phyloP scores from a whole-genome alignment of 768 basidiomycete genomes.

The Daedalea quercina region DNA sequence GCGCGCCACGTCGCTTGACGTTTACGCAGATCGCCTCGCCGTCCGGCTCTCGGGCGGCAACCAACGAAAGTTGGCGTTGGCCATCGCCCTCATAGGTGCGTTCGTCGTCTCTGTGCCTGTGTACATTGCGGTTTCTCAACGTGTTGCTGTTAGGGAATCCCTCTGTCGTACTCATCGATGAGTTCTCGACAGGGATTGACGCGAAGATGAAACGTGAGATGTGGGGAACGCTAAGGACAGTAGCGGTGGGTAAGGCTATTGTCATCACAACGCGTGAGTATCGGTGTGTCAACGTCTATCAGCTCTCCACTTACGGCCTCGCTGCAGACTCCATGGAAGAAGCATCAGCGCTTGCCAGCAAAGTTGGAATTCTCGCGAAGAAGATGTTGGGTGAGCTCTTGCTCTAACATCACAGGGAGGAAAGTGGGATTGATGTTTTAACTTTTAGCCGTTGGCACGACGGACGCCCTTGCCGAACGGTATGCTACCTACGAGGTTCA shows the following conservation, averaged over 20 bases:
- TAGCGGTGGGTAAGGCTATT: conserved; percentile 62
- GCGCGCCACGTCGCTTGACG: conserved; percentile 46
- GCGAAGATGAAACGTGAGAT: conserved; percentile 81
- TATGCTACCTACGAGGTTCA: conserved; percentile 76
- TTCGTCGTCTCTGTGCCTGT: background rate
- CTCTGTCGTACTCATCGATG: conserved; percentile 72
- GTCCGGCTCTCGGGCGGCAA: conserved; percentile 76
- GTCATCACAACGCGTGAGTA: conserved; percentile 64
- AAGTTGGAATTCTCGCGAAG: conserved; percentile 71
- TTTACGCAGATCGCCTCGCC: conserved; percentile 65
- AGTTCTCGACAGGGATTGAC: conserved; percentile 80
- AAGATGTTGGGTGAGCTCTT: conserved; percentile 49
- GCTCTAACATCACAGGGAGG: background rate
- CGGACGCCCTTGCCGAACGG: conserved; percentile 52
- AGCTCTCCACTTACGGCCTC: background rate
- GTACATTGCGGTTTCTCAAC: no score
- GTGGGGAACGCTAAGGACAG: conserved; percentile 66
- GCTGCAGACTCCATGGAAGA: conserved; percentile 75
- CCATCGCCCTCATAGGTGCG: conserved; percentile 67
- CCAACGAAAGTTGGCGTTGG: conserved; percentile 68
- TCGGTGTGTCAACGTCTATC: background rate
- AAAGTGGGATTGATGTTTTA: background rate
- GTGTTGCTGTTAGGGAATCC: conserved; percentile 52
- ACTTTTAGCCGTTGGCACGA: conserved; percentile 58
- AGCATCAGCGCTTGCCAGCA: conserved; percentile 68